Percentiles rank a stretch among this genome's conserved stretches.
Conservation (phyloP, 1,139 yeast species). For the Nakaseomyces nivariensis region DNA sequence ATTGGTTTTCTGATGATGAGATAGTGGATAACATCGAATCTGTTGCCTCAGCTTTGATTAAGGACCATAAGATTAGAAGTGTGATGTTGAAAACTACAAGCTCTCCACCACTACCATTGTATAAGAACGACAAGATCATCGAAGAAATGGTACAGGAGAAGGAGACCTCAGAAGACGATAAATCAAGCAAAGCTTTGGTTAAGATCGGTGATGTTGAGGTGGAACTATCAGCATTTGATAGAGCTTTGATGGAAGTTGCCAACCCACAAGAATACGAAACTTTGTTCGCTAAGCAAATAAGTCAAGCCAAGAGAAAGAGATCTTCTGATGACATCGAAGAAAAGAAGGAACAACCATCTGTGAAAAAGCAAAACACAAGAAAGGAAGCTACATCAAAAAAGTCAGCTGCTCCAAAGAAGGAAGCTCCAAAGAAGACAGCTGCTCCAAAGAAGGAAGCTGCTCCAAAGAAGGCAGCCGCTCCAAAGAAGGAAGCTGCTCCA, state of each 20-base stretch:
- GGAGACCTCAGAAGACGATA: conserved; percentile 27
- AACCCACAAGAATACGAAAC: conserved; percentile 47
- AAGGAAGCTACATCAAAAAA: background rate
- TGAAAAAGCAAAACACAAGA: conserved; percentile 18
- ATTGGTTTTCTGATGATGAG: conserved; percentile 33
- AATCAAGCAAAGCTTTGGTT: conserved; percentile 28
- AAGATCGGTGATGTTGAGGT: conserved; percentile 34
- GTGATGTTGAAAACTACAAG: conserved; percentile 57
- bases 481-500: background rate
- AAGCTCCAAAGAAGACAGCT: background rate
- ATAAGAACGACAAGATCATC: conserved; percentile 53
- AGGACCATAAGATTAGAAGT: conserved; percentile 43
- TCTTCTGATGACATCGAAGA: conserved; percentile 15
- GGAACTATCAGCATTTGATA: conserved; percentile 54
- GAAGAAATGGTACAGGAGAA: conserved; percentile 33
- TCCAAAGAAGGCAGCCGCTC: background rate
- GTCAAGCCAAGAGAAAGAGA: conserved; percentile 28
- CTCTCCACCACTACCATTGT: conserved; percentile 83
- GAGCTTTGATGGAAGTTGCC: conserved; percentile 71
- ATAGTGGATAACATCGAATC: conserved; percentile 47
- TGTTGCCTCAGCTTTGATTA: conserved; percentile 42
- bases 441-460: background rate
- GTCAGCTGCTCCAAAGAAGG: background rate
- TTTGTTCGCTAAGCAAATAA: conserved; percentile 32
- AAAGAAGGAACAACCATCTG: conserved; percentile 12